Percentiles rank a stretch among this genome's conserved stretches.
Evolutionary conservation across 257 asterid species (phyloP).

Genomic region (Solanum chilense): DNA sequence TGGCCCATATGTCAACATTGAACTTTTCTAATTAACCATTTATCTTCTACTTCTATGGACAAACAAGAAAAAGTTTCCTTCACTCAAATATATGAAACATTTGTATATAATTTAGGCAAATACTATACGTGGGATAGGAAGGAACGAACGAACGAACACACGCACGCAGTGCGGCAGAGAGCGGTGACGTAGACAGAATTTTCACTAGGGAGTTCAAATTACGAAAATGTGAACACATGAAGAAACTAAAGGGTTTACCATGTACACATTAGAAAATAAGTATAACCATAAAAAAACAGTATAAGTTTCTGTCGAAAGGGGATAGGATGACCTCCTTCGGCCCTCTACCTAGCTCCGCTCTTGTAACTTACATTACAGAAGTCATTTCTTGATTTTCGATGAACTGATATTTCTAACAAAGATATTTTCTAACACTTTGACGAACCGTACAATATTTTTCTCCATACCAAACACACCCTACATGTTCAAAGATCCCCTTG

Average conservation of each 20-base stretch:
- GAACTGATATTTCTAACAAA: background rate
- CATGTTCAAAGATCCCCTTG: background rate
- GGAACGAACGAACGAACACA: background rate
- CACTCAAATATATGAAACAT: background rate
- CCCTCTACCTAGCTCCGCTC: background rate
- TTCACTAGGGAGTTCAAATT: background rate
- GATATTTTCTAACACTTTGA: background rate
- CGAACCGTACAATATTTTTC: background rate
- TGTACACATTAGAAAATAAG: background rate
- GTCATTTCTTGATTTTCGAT: background rate
- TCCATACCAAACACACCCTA: background rate
- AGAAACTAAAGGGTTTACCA: background rate
- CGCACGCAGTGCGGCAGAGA: background rate
- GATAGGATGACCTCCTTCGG: background rate
- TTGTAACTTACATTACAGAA: background rate
- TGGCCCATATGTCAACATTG: background rate
- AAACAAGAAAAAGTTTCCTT: background rate
- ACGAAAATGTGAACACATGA: background rate
- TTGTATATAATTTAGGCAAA: background rate
- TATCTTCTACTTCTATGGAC: background rate
- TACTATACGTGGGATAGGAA: background rate
- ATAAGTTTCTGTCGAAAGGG: background rate
- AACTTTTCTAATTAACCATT: background rate
- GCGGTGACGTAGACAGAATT: background rate
- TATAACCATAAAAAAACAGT: background rate